Evolutionary conservation across 192 early-diverging fungal species (phyloP).

Genomic region (Coemansia sp.): DNA sequence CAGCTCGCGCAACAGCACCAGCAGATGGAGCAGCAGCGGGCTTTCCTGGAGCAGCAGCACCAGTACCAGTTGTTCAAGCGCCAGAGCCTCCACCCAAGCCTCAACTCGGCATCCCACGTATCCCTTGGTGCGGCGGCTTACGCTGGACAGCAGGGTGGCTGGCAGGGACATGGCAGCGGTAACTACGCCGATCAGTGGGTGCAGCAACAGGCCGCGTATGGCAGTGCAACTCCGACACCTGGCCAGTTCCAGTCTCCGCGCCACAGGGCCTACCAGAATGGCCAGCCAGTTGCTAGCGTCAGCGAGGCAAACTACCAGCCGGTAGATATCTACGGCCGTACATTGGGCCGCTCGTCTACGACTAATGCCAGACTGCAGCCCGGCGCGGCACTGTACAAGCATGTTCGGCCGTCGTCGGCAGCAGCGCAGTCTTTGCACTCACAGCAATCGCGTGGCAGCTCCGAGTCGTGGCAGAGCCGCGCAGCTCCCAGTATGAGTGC

Average conservation of each 20-base stretch:
- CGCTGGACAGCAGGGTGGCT: slow-evolving; percentile 13
- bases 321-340: neutral
- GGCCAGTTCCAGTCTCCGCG: neutral
- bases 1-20: slow-evolving; percentile 45
- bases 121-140: neutral
- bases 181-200: slow-evolving; percentile 32
- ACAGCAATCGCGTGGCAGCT: slow-evolving; percentile 21
- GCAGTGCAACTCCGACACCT: neutral
- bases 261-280: neutral
- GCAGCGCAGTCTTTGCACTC: slow-evolving; percentile 16
- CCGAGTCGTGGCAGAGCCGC: slow-evolving; percentile 58
- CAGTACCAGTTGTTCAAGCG: slow-evolving; percentile 49
- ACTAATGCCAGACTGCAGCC: slow-evolving; percentile 28
- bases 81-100: slow-evolving; percentile 47
- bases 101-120: slow-evolving; percentile 6
- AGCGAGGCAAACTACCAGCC: slow-evolving; percentile 10
- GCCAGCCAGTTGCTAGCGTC: neutral
- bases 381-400: slow-evolving; percentile 32
- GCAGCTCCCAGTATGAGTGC: slow-evolving; percentile 22
- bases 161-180: slow-evolving; percentile 13
- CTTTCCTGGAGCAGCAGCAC: slow-evolving; percentile 38
- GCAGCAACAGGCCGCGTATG: slow-evolving; percentile 16
- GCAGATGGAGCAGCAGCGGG: slow-evolving; percentile 33
- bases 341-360: slow-evolving; percentile 1
- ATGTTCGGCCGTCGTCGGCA: slow-evolving; percentile 7